A percentile compares a stretch with the other conserved stretches of the same genome.
Evolutionary conservation across 495 filamentous ascomycete species (phyloP).

Genomic region (Hypoxylon fuscum): DNA sequence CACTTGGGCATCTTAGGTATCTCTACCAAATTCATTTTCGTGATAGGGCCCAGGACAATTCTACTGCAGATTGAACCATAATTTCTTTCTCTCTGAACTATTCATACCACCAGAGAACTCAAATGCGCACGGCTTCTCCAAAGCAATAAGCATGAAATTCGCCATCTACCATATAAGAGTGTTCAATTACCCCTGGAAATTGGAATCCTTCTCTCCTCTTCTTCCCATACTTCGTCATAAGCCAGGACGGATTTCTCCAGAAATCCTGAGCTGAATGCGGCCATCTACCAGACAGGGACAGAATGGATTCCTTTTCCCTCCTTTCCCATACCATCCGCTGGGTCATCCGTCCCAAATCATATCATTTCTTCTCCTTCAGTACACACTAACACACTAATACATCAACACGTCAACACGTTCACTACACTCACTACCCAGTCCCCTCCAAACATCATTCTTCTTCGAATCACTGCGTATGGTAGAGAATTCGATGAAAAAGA

Average conservation of each 20-base stretch:
- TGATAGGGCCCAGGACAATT: no score
- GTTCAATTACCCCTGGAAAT: not conserved
- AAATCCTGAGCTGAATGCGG: not conserved
- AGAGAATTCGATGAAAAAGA: conserved; percentile 25
- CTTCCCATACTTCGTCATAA: not conserved
- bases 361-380: no score
- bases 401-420: not conserved
- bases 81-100: no score
- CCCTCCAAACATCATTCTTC: conserved; percentile 13
- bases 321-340: not conserved
- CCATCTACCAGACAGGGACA: not conserved
- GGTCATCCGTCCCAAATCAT: not conserved
- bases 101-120: no score
- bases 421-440: not conserved
- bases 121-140: no score
- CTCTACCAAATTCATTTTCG: no score
- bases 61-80: no score
- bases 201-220: not conserved
- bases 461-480: conserved; percentile 21
- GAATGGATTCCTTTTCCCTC: not conserved
- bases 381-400: not conserved
- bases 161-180: not conserved
- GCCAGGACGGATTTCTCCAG: not conserved
- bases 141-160: not conserved
- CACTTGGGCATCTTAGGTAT: no score